These are phyloP conservation scores for Ocimum tenuiflorum DNA, from an alignment of 257 asterid genomes.

Conservation along the genomic window DNA sequence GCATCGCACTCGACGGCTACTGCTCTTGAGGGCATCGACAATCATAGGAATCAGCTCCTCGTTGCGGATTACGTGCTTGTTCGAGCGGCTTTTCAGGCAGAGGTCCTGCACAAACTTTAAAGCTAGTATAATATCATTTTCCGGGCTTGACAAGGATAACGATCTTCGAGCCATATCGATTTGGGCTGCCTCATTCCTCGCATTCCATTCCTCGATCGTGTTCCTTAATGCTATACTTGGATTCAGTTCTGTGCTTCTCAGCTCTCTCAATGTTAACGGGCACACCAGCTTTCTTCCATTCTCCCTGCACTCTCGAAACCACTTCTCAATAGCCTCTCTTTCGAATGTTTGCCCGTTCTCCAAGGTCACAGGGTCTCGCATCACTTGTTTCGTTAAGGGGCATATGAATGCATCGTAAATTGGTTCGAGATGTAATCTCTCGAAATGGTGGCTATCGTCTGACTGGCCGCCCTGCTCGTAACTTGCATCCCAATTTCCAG, in stretches of 20 bases:
- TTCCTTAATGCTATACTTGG: slow-evolving; percentile 81
- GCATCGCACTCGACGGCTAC: slow-evolving; percentile 64
- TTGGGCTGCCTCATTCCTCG: slow-evolving; percentile 89
- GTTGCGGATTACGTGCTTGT: slow-evolving; percentile 60
- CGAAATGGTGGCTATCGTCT: slow-evolving; percentile 73
- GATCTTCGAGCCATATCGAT: slow-evolving; percentile 80
- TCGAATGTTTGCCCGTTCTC: slow-evolving; percentile 92
- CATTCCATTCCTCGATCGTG: slow-evolving; percentile 94
- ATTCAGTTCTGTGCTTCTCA: slow-evolving; percentile 67
- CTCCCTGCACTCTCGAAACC: slow-evolving; percentile 70
- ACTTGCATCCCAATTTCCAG: slow-evolving; percentile 64
- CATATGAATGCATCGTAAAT: slow-evolving; percentile 82
- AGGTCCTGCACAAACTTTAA: slow-evolving; percentile 58
- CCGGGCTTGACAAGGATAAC: slow-evolving; percentile 44
- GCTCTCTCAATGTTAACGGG: slow-evolving; percentile 68
- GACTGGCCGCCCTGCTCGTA: slow-evolving; percentile 60
- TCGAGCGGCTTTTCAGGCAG: slow-evolving; percentile 53
- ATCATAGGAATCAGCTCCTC: slow-evolving; percentile 78
- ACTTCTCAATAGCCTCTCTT: slow-evolving; percentile 86
- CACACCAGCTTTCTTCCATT: slow-evolving; percentile 62
- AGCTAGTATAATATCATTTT: slow-evolving; percentile 57
- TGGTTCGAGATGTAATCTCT: slow-evolving; percentile 67
- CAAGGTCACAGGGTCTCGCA: slow-evolving; percentile 81
- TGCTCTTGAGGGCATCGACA: slow-evolving; percentile 58
- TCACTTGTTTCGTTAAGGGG: slow-evolving; percentile 83